These are phyloP conservation scores for Colletotrichum sp. DNA, from an alignment of 2,329 filamentous ascomycete genomes.

Conservation along the genomic window DNA sequence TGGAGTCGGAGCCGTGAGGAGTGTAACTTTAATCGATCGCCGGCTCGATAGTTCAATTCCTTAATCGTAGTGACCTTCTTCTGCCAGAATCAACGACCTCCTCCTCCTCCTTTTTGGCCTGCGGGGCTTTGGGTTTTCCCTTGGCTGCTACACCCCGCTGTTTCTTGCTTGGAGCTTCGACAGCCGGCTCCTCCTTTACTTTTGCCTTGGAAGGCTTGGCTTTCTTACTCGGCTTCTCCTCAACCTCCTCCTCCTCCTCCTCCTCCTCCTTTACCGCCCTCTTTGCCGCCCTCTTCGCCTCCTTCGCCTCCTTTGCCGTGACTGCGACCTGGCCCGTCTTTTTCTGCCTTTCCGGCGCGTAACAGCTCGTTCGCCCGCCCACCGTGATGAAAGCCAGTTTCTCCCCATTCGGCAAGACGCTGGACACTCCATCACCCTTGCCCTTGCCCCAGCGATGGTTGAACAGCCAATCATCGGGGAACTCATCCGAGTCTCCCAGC, in stretches of 20 bases:
- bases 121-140: not conserved
- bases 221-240: constrained; percentile 31
- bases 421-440: constrained; percentile 68
- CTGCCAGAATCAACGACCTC: constrained; percentile 12
- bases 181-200: constrained; percentile 11
- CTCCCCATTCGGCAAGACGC: constrained; percentile 79
- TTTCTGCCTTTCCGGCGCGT: constrained; percentile 85
- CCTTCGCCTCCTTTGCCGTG: constrained; percentile 50
- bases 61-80: constrained; percentile 33
- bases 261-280: constrained; percentile 30
- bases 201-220: constrained; percentile 26
- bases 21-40: not conserved
- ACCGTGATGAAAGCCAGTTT: constrained; percentile 88
- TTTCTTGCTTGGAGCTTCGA: constrained; percentile 25
- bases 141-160: constrained; percentile 22
- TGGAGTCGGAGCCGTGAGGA: constrained; percentile 35
- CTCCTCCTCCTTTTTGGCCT: constrained; percentile 5
- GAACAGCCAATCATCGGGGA: constrained; percentile 89
- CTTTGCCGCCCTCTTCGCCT: constrained; percentile 31
- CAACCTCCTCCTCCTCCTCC: constrained; percentile 33
- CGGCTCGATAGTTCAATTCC: constrained; percentile 20
- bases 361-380: constrained; percentile 88
- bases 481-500: constrained; percentile 81
- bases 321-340: constrained; percentile 61
- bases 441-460: constrained; percentile 89